Evolutionary conservation across 1,284 basidiomycete species (phyloP).

Genomic region (Stereum hirsutum): DNA sequence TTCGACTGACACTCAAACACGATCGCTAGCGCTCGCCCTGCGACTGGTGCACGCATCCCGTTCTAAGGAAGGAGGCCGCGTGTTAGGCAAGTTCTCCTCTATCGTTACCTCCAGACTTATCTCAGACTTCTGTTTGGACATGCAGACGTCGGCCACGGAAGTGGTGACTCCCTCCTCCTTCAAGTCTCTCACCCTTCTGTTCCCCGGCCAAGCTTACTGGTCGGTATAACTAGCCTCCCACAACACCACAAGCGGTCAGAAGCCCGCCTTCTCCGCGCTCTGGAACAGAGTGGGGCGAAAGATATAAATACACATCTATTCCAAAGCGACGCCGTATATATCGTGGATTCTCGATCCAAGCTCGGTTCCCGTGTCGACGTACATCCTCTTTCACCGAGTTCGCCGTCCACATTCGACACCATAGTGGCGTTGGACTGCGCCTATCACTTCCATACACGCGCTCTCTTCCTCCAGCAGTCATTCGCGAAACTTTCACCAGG

Average conservation of each 20-base stretch:
- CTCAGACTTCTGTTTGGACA: neutral
- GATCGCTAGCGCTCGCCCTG: conserved; percentile 39
- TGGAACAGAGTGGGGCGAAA: too few species aligned
- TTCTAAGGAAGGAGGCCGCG: conserved; percentile 28
- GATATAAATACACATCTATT: too few species aligned
- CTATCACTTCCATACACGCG: conserved; percentile 56
- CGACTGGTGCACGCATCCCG: conserved; percentile 38
- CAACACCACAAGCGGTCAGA: conserved; percentile 39
- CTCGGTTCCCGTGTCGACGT: conserved; percentile 16
- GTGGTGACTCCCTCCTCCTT: conserved; percentile 58
- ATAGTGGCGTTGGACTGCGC: conserved; percentile 62
- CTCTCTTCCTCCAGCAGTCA: conserved; percentile 37
- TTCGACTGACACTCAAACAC: neutral
- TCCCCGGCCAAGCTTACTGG: conserved; percentile 38
- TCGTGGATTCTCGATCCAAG: too few species aligned
- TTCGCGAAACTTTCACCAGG: conserved; percentile 35
- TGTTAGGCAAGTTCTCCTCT: conserved; percentile 38
- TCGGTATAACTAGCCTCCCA: conserved; percentile 52
- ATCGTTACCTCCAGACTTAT: neutral
- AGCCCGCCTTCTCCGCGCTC: too few species aligned
- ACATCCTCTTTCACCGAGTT: conserved; percentile 34
- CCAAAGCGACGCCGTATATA: conserved; percentile 45
- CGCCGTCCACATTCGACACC: conserved; percentile 26
- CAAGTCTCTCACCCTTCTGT: conserved; percentile 33
- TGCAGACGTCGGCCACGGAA: conserved; percentile 56